Conservation (phyloP, 2,329 filamentous ascomycete genomes). For the Dactylellina parvicollis region DNA sequence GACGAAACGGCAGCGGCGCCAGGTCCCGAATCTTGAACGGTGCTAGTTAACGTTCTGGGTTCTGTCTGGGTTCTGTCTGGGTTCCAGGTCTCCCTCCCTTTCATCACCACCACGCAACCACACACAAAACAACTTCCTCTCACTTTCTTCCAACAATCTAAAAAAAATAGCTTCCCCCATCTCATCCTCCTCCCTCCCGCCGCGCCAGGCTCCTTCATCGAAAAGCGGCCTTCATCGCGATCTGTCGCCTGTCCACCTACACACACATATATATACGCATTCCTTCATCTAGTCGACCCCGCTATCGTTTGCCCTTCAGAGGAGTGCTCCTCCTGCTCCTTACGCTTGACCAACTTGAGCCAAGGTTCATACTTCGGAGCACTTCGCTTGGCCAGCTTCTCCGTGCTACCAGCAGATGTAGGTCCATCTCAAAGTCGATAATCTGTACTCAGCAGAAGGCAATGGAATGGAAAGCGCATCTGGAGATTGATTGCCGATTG, state of each 20-base stretch:
- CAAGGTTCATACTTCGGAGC: neutral
- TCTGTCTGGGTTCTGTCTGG: too few relatives aligned
- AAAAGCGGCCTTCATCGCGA: neutral
- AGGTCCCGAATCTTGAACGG: conserved; percentile 21
- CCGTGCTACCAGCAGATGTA: neutral
- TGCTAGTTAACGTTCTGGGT: too few relatives aligned
- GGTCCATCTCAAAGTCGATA: neutral
- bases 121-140: conserved; percentile 5
- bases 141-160: neutral
- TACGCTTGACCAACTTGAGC: neutral
- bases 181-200: neutral
- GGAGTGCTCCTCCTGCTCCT: neutral
- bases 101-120: conserved; percentile 10
- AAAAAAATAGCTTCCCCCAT: neutral
- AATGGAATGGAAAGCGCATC: neutral
- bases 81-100: neutral
- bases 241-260: neutral
- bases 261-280: neutral
- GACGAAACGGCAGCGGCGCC: conserved; percentile 35
- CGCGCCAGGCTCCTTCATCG: neutral
- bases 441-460: neutral
- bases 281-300: neutral
- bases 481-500: neutral
- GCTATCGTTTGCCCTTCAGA: neutral
- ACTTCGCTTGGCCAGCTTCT: conserved; percentile 13